Base-by-base conservation (phyloP, 495 filamentous ascomycete species). In the Hypoxylon lenormandii region DNA sequence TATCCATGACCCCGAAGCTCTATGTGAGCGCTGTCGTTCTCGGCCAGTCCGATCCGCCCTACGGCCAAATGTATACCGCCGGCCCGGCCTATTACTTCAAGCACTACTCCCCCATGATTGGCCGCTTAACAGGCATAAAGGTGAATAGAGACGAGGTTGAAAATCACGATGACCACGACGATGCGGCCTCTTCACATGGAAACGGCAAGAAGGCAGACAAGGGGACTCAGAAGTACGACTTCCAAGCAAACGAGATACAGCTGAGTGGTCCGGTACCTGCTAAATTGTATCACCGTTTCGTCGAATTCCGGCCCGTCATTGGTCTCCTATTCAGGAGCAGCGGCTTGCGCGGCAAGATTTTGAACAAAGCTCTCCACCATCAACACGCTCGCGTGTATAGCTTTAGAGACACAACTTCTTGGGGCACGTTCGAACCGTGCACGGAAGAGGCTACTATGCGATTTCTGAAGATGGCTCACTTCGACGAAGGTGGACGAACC, bases 161-260 rank as follows among this genome's bases (percentile, higher is more conserved):
- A 8, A 79, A 82, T 28, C 69, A 81, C 79, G 37, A 78, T 75
- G 42, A 66, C n/a, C 51, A 68, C 4, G 51, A 69, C 16, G 65
- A 75, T 3, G 75, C 63, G 19, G 60, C 66, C n/a, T 16, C 43
- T n/a, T 58, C 63, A 19, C 56, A 76, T 33, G 50, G 72, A 5
- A 19, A 74, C 22, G 50, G 65, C 30, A 69, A 73, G n/a, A 70
- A 63, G 76, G 79, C 37, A 76, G 78, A 71, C 59, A 82, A 64
- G 71, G 84, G 83, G 63, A 81, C 87, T n/a, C 80, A 89, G 59
- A 89, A 85, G 77, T 93, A 94, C 75, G 90, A 93, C 76, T 98
- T 98, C 80, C 92, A 96, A 84, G 92, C 94, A 37, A 95, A 94
- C 75, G 90, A 97, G 66, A 88, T 98, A 46, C 94, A 97, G 65